phyloP scores from a whole-genome alignment of 2,329 filamentous ascomycete species.

The Colletotrichum chrysophilum region DNA sequence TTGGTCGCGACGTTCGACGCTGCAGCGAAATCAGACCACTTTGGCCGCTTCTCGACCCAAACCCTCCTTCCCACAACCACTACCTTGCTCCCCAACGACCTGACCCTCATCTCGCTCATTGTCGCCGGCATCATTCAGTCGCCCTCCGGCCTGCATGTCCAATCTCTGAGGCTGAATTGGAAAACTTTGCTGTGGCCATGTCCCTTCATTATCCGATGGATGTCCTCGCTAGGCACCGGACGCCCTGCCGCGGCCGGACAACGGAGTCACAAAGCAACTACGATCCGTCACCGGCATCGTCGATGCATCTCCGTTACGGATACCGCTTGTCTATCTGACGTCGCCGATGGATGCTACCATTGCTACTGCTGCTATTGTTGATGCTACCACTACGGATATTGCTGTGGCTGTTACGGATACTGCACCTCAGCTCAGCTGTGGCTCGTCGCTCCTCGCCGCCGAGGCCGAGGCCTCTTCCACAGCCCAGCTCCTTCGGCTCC shows the following conservation, averaged over 20 bases:
- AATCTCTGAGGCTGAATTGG: not conserved
- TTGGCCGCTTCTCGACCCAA: not conserved
- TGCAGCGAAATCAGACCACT: constrained; percentile 16
- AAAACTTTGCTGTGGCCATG: not conserved
- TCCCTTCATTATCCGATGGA: not conserved
- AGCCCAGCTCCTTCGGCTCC: not conserved
- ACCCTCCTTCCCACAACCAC: not conserved
- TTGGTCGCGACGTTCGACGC: constrained; percentile 10
- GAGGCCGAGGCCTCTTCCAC: not conserved
- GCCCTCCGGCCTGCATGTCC: not conserved
- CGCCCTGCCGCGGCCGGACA: not conserved
- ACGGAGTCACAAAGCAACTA: not conserved
- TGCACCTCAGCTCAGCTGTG: not conserved
- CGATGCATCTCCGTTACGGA: not conserved
- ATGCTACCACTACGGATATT: not conserved
- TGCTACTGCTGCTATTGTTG: not conserved
- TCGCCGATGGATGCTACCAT: not conserved
- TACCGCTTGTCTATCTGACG: not conserved
- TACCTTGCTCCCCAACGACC: not conserved
- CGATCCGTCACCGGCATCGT: not conserved
- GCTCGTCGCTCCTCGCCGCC: not conserved
- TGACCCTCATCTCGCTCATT: not conserved
- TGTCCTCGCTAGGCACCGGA: not conserved
- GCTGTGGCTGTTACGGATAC: not conserved
- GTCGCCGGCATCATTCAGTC: not conserved